These are phyloP conservation scores for Nicotiana paniculata DNA, from an alignment of 257 asterid genomes.

Conservation along the genomic window DNA sequence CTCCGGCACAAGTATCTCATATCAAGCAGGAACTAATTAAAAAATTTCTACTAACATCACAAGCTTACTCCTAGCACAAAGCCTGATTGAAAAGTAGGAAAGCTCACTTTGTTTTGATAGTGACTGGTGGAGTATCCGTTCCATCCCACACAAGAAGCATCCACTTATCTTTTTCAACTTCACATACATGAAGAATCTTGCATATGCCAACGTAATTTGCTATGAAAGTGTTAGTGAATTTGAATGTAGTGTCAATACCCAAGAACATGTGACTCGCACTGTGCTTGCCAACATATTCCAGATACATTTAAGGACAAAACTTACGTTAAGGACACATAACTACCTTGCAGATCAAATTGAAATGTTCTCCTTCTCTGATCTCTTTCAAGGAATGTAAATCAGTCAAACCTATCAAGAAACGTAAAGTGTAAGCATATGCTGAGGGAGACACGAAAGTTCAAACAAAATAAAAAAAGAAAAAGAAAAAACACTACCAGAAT, in stretches of 20 bases:
- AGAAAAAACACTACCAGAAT: not conserved
- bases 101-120: slow-evolving; percentile 52
- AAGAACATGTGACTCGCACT: not conserved
- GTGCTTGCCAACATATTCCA: not conserved
- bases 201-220: not conserved
- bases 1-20: not conserved
- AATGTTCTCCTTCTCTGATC: slow-evolving; percentile 42
- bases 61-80: not conserved
- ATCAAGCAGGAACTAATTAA: no score
- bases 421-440: not conserved
- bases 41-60: not conserved
- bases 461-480: not conserved
- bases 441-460: slow-evolving; percentile 1
- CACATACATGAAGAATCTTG: slow-evolving; percentile 60
- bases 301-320: not conserved
- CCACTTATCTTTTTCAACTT: slow-evolving; percentile 48
- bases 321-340: not conserved
- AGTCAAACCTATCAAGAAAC: slow-evolving; percentile 35
- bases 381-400: slow-evolving; percentile 38
- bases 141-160: slow-evolving; percentile 89
- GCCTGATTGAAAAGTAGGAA: slow-evolving; percentile 4
- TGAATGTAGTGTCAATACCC: not conserved
- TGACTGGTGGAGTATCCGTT: slow-evolving; percentile 61
- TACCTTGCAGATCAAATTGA: slow-evolving; percentile 43
- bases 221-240: not conserved